Percentiles rank a stretch among this genome's conserved stretches.
These are phyloP conservation scores for Arthrobotrys pseudoclavata DNA, from an alignment of 2,329 filamentous ascomycete genomes.

Conservation along the genomic window DNA sequence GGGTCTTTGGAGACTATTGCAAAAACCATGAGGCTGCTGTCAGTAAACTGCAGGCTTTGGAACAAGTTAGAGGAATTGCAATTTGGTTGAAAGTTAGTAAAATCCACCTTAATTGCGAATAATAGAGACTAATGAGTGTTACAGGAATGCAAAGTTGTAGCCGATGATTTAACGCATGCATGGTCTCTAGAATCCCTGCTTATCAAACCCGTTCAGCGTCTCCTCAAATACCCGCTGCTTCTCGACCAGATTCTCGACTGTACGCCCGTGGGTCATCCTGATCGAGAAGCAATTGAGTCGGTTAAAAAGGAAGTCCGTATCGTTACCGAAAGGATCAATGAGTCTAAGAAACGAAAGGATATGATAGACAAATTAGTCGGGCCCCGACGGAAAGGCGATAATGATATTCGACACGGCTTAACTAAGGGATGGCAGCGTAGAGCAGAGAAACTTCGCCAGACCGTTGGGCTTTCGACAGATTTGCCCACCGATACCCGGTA, in stretches of 20 bases:
- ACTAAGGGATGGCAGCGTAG: slow-evolving; percentile 91
- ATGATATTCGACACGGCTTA: slow-evolving; percentile 84
- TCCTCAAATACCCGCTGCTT: slow-evolving; percentile 92
- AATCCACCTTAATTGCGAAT: background rate
- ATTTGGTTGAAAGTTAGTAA: slow-evolving; percentile 79
- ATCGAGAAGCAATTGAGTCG: slow-evolving; percentile 77
- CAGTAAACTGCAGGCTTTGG: slow-evolving; percentile 72
- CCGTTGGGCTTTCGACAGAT: slow-evolving; percentile 73
- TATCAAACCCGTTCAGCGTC: slow-evolving; percentile 94
- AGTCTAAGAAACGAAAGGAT: slow-evolving; percentile 93
- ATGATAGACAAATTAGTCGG: slow-evolving; percentile 88
- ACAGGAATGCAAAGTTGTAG: slow-evolving; percentile 87
- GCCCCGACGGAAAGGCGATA: slow-evolving; percentile 85
- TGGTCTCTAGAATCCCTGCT: slow-evolving; percentile 97
- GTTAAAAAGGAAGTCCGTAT: slow-evolving; percentile 78
- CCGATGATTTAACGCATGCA: slow-evolving; percentile 89
- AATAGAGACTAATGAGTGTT: slow-evolving; percentile 26
- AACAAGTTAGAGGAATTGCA: slow-evolving; percentile 73
- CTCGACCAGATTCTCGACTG: slow-evolving; percentile 83
- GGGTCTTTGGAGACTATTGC: slow-evolving; percentile 75
- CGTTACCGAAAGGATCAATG: slow-evolving; percentile 81
- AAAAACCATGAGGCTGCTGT: slow-evolving; percentile 77
- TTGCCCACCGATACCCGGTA: slow-evolving; percentile 85
- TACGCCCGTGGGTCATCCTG: slow-evolving; percentile 86
- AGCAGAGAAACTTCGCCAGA: slow-evolving; percentile 84